Evolutionary conservation across 192 early-diverging fungal genomes (phyloP).

Genomic region (Lobosporangium transversale): DNA sequence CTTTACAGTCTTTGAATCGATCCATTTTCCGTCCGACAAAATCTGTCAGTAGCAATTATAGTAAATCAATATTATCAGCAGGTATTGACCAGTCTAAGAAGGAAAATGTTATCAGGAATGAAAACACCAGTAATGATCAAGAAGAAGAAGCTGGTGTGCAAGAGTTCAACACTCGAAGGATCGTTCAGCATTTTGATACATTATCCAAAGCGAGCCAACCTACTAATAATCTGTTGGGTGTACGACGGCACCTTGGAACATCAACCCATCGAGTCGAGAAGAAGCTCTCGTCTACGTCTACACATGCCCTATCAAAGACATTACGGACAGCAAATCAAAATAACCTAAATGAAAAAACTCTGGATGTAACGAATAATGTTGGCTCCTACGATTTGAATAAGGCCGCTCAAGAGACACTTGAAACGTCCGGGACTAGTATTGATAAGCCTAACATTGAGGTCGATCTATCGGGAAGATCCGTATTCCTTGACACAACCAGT

Average conservation of each 20-base stretch:
- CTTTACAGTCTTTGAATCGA: not conserved
- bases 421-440: too few species aligned
- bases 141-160: not conserved
- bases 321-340: not conserved
- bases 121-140: not conserved
- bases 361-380: too few species aligned
- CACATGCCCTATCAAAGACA: not conserved
- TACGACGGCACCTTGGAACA: slow-evolving; percentile 10
- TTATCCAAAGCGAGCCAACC: slow-evolving; percentile 2
- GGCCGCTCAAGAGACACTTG: too few species aligned
- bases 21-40: slow-evolving; percentile 13
- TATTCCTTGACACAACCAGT: too few species aligned
- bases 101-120: too few species aligned
- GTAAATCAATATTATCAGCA: too few species aligned
- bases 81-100: too few species aligned
- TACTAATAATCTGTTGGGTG: not conserved
- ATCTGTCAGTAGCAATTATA: not conserved
- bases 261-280: slow-evolving; percentile 6
- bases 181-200: slow-evolving; percentile 13
- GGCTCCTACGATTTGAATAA: too few species aligned
- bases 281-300: not conserved
- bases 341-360: too few species aligned
- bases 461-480: too few species aligned
- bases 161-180: slow-evolving; percentile 11
- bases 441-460: too few species aligned